Evolutionary conservation across 768 basidiomycete species (phyloP).

Genomic region (Suillus paluster): DNA sequence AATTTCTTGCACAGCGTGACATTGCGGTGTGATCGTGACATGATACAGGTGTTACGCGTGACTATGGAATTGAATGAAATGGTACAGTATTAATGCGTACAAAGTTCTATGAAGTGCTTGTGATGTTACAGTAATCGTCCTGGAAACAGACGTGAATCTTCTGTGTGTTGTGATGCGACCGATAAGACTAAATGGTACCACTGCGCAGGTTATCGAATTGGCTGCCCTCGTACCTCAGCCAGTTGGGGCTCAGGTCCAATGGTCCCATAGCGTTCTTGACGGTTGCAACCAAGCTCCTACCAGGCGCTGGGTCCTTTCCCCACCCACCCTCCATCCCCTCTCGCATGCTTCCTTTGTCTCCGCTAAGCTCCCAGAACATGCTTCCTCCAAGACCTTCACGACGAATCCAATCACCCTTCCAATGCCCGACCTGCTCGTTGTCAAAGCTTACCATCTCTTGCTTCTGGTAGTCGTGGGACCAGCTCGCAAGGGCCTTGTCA

Average conservation of each 20-base stretch:
- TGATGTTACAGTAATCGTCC: conserved; percentile 10
- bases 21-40: too few species aligned
- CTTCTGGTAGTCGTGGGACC: conserved; percentile 76
- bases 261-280: conserved; percentile 82
- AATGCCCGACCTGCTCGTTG: conserved; percentile 62
- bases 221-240: conserved; percentile 78
- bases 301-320: conserved; percentile 76
- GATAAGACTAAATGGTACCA: conserved; percentile 52
- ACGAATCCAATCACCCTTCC: conserved; percentile 84
- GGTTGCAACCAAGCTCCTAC: conserved; percentile 70
- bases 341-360: conserved; percentile 73
- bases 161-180: not conserved
- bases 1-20: not conserved
- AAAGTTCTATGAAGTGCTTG: not conserved
- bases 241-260: conserved; percentile 75
- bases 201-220: conserved; percentile 80
- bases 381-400: conserved; percentile 81
- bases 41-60: too few species aligned
- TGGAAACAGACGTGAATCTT: conserved; percentile 2
- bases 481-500: conserved; percentile 72
- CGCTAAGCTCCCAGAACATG: conserved; percentile 95
- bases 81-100: not conserved
- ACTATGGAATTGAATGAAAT: too few species aligned
- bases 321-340: conserved; percentile 76
- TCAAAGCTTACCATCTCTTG: conserved; percentile 88